phyloP scores from a whole-genome alignment of 2,329 filamentous ascomycete species.

The Rutstroemia sp. region DNA sequence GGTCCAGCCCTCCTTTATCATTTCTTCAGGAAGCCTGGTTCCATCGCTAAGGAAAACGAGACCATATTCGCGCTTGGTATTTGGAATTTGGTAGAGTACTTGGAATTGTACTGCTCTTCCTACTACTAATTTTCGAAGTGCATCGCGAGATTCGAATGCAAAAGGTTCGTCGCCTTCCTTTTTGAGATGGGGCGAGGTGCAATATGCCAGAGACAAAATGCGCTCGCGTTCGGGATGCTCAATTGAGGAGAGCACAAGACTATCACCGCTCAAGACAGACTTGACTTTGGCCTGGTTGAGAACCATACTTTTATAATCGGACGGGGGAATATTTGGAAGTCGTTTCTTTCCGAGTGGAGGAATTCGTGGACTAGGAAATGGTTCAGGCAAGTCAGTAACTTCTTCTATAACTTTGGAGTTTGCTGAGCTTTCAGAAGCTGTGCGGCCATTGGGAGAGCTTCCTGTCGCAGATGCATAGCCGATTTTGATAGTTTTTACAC shows the following conservation, averaged over 20 bases:
- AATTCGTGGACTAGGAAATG: constrained; percentile 25
- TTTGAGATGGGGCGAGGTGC: constrained; percentile 77
- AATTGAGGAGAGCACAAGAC: constrained; percentile 73
- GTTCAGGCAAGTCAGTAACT: constrained; percentile 31
- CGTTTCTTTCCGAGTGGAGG: constrained; percentile 14
- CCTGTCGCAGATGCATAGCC: constrained; percentile 17
- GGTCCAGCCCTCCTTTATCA: constrained; percentile 83
- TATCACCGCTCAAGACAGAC: constrained; percentile 90
- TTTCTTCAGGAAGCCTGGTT: constrained; percentile 69
- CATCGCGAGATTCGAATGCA: constrained; percentile 92
- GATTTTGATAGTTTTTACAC: constrained; percentile 21
- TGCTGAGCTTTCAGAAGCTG: constrained; percentile 10
- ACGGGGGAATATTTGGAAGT: constrained; percentile 25
- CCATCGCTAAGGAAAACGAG: constrained; percentile 70
- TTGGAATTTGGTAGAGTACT: constrained; percentile 80
- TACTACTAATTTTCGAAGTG: constrained; percentile 73
- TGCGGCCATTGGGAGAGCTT: neutral
- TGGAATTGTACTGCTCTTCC: constrained; percentile 84
- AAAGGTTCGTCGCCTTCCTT: constrained; percentile 89
- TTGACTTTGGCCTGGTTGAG: constrained; percentile 67
- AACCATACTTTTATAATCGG: constrained; percentile 27
- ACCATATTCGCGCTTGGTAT: constrained; percentile 82
- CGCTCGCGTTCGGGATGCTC: constrained; percentile 78
- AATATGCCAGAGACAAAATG: constrained; percentile 83
- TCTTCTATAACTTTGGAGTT: constrained; percentile 13